These are phyloP conservation scores for Dalbergia cultrata DNA, from an alignment of 306 rosid species.

Conservation along the genomic window DNA sequence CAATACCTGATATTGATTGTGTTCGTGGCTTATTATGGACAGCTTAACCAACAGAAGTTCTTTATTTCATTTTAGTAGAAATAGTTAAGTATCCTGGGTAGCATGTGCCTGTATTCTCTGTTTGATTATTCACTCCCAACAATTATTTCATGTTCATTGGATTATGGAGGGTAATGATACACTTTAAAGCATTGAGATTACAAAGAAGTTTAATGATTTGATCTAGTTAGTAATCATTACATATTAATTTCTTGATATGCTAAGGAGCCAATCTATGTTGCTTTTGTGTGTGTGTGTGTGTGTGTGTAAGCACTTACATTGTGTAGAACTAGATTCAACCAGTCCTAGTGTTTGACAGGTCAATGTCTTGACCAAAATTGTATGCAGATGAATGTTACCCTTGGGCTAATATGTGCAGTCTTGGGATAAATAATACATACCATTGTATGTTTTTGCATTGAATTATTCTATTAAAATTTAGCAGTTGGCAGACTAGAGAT, in stretches of 20 bases:
- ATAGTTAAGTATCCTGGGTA: slow-evolving; percentile 6
- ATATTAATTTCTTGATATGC: background rate
- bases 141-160: background rate
- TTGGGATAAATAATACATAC: background rate
- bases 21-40: slow-evolving; percentile 11
- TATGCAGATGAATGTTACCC: slow-evolving; percentile 12
- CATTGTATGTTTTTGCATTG: background rate
- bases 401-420: background rate
- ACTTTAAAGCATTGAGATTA: slow-evolving; percentile 17
- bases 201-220: slow-evolving; percentile 1
- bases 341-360: background rate
- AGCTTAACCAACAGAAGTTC: background rate
- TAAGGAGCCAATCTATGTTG: background rate
- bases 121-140: slow-evolving; percentile 8
- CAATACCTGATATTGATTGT: background rate
- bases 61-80: slow-evolving; percentile 13
- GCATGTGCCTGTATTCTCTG: slow-evolving; percentile 25
- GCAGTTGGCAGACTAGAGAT: background rate
- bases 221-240: background rate
- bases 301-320: background rate
- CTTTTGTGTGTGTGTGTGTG: background rate
- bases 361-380: background rate
- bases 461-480: background rate
- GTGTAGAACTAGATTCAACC: slow-evolving; percentile 10
- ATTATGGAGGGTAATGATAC: slow-evolving; percentile 1